These are phyloP conservation scores for Botrytis squamosa DNA, from an alignment of 2,329 filamentous ascomycete species.

Conservation along the genomic window DNA sequence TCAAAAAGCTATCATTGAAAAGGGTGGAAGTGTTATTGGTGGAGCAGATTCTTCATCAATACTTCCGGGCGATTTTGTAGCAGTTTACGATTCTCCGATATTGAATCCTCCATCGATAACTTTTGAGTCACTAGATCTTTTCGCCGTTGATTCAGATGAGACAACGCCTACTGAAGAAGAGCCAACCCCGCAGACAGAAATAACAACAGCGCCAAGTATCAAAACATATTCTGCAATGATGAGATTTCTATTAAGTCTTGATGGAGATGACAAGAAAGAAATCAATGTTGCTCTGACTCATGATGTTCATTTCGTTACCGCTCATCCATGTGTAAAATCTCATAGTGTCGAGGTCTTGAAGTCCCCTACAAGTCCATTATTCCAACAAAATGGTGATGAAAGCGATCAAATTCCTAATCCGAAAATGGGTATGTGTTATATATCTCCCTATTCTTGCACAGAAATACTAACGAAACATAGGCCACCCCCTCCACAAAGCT, in stretches of 20 bases:
- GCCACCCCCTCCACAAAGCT: constrained; percentile 62
- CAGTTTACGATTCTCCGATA: constrained; percentile 55
- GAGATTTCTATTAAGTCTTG: constrained; percentile 31
- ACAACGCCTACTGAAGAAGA: constrained; percentile 39
- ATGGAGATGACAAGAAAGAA: constrained; percentile 31
- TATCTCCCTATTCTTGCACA: neutral
- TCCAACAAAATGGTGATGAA: constrained; percentile 45
- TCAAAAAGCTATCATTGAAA: constrained; percentile 59
- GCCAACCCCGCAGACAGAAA: constrained; percentile 26
- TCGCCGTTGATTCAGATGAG: constrained; percentile 46
- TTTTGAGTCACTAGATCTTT: constrained; percentile 52
- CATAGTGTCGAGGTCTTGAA: constrained; percentile 57
- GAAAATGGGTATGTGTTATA: constrained; percentile 6
- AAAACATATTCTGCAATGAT: constrained; percentile 38
- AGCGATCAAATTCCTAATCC: constrained; percentile 10
- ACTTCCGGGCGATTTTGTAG: constrained; percentile 61
- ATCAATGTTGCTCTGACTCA: constrained; percentile 47
- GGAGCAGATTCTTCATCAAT: constrained; percentile 54
- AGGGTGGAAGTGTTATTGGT: constrained; percentile 59
- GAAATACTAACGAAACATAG: constrained; percentile 38
- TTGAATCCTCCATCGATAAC: constrained; percentile 49
- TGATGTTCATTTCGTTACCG: constrained; percentile 65
- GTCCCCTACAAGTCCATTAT: constrained; percentile 58
- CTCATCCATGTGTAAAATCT: constrained; percentile 62
- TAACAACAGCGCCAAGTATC: constrained; percentile 26